Conservation (phyloP, 139 green algal genomes). For the Volvox africanus region DNA sequence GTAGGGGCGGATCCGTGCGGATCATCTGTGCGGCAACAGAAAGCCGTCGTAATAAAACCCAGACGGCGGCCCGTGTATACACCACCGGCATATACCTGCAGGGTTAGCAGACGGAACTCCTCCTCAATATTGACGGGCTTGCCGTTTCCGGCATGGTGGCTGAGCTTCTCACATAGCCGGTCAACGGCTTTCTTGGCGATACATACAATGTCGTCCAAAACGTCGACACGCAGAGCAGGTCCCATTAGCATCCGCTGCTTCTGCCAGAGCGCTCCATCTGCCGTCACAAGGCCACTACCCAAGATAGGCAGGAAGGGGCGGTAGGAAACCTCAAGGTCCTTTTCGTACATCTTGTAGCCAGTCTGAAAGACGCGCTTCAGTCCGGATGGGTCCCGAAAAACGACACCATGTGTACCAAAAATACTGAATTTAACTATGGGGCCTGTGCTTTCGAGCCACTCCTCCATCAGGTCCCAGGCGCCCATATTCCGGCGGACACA, state of each 20-base stretch:
- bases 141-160: constrained; percentile 62
- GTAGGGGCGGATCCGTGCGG: too few species aligned
- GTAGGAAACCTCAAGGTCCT: constrained; percentile 89
- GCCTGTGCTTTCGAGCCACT: constrained; percentile 74
- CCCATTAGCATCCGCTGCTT: constrained; percentile 91
- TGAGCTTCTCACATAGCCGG: constrained; percentile 83
- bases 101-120: constrained; percentile 92
- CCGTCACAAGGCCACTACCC: constrained; percentile 93
- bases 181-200: constrained; percentile 83
- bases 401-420: constrained; percentile 73
- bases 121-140: constrained; percentile 86
- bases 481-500: constrained; percentile 52
- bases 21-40: too few species aligned
- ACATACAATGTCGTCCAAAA: constrained; percentile 90
- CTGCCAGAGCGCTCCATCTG: constrained; percentile 91
- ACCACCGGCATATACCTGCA: constrained; percentile 70
- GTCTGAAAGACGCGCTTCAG: constrained; percentile 91
- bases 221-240: constrained; percentile 86
- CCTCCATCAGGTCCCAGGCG: constrained; percentile 85
- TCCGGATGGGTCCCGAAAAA: constrained; percentile 74
- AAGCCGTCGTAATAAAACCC: background rate
- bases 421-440: constrained; percentile 77
- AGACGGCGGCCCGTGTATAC: background rate
- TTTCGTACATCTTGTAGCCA: constrained; percentile 81
- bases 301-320: constrained; percentile 94